Evolutionary conservation across 352 stramenopile species (phyloP).

Genomic region (Pseudoperonospora humuli): DNA sequence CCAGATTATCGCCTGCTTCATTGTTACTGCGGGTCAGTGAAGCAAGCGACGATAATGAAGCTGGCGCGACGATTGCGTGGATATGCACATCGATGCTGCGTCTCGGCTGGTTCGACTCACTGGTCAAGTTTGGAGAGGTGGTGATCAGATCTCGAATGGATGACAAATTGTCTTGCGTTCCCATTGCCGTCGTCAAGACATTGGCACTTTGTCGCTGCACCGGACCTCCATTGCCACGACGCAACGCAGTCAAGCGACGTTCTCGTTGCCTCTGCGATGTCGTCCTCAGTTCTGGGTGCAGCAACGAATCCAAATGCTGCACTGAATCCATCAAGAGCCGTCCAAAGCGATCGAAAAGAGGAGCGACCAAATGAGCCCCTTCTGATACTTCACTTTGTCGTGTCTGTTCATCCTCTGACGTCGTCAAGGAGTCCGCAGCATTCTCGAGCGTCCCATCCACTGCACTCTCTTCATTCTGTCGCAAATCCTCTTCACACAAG

Average conservation of each 20-base stretch:
- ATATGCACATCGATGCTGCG: conserved; percentile 85
- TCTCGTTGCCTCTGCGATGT: conserved; percentile 34
- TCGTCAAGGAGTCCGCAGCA: not conserved
- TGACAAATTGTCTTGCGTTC: conserved; percentile 39
- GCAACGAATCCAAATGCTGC: conserved; percentile 46
- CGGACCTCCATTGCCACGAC: conserved; percentile 6
- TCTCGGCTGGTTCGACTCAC: conserved; percentile 27
- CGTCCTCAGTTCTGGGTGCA: conserved; percentile 39
- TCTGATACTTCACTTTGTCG: conserved; percentile 41
- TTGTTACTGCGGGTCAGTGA: conserved; percentile 28
- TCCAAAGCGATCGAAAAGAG: conserved; percentile 77
- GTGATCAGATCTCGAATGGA: conserved; percentile 61
- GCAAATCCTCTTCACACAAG: conserved; percentile 42
- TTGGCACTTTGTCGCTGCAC: conserved; percentile 7
- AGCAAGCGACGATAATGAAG: conserved; percentile 59
- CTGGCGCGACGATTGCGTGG: conserved; percentile 75
- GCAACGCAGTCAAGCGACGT: conserved; percentile 10
- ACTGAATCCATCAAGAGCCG: conserved; percentile 65
- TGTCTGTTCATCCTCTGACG: not conserved
- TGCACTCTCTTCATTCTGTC: not conserved
- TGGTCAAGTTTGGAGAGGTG: conserved; percentile 19
- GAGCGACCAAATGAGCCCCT: conserved; percentile 56
- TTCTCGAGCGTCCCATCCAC: not conserved
- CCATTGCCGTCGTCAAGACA: conserved; percentile 18
- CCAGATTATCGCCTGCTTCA: not conserved